Evolutionary conservation across 2,329 filamentous ascomycete species (phyloP), one percentile per base, ranked within the genome.

Genomic region (Elsinoe australis): DNA sequence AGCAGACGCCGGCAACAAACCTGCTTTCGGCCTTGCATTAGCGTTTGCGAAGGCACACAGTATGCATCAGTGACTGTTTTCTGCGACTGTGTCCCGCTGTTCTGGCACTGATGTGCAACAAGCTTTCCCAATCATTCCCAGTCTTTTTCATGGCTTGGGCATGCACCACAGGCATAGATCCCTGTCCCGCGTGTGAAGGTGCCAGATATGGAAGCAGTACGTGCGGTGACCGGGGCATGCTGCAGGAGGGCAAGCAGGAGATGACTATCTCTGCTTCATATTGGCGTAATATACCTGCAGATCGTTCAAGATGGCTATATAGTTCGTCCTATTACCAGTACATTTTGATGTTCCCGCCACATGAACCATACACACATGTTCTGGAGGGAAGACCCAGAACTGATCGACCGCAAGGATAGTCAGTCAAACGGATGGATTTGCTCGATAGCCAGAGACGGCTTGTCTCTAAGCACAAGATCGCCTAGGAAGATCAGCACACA

Each of bases 81-180:
- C 12, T 29, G 26, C 7, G 26, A 12, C 26, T 12, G 26, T 6
- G 26, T 7, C 26, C 26, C 7, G 26, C 26, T 7, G 26, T 7
- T 6, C 12, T 29, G 26, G 12, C 12, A 12, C 26, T 29, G 26
- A 12, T 12, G 26, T 29, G 26, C 26, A 6, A 14, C 39, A 44
- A 44, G 39, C 39, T 44, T 44, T 44, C 39, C 39, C 39, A 44
- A 44, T 44, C 39, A 31, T 44, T 31, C 12, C 22, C 39, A 31
- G 14, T 8, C 26, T 24, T 31, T 44, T 44, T 8, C 22, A 44
- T 44, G 31, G 39, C 39, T 18, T 21, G 15, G 31, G 39, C 39
- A 17, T 4, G 22, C 19, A 31, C 24, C 39, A 31, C 19, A 26
- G 22, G 26, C 5, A 12, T 31, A 8, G 12, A 31, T 19, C 22